phyloP scores from a whole-genome alignment of 257 asterid genomes.

The Solanum chilense region DNA sequence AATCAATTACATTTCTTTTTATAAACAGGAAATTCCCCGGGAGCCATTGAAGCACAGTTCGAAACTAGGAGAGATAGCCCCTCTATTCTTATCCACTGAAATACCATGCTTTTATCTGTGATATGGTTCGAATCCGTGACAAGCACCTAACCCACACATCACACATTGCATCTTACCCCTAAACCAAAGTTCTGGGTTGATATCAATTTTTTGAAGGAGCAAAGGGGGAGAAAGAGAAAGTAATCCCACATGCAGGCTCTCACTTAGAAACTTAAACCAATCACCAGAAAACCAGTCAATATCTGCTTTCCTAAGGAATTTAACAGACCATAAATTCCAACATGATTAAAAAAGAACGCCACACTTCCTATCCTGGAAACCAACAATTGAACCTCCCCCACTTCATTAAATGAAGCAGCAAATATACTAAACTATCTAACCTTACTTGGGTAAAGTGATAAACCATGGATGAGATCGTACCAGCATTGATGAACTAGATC shows the following conservation, averaged over 20 bases:
- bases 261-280: not conserved
- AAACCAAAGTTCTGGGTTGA: not conserved
- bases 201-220: not conserved
- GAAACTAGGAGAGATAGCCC: not conserved
- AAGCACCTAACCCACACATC: not conserved
- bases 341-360: not conserved
- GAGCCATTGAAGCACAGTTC: not conserved
- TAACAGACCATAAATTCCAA: not conserved
- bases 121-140: not conserved
- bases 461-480: not conserved
- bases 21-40: not conserved
- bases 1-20: not conserved
- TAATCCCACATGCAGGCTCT: not conserved
- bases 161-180: not conserved
- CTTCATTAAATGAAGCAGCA: not conserved
- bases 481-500: not conserved
- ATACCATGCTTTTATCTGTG: not conserved
- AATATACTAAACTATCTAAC: not conserved
- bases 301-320: not conserved
- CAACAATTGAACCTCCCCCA: not conserved
- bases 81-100: not conserved
- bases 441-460: not conserved
- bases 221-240: not conserved
- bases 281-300: not conserved
- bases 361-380: not conserved